Percentiles rank a stretch among this genome's conserved stretches.
These are phyloP conservation scores for Kodamaea sp. DNA, from an alignment of 1,139 yeast species.

Conservation along the genomic window DNA sequence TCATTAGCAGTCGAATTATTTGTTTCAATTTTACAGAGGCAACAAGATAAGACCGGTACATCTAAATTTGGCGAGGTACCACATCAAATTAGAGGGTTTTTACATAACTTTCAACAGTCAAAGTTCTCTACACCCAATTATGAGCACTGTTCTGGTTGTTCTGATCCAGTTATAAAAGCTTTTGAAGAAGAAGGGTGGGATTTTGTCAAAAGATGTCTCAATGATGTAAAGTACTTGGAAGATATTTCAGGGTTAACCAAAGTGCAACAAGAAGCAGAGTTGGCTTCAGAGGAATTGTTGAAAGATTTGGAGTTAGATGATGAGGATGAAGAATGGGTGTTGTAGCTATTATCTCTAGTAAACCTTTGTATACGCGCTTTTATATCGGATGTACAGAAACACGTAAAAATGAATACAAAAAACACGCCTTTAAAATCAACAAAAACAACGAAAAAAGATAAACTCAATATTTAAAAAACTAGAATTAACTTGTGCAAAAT, in stretches of 20 bases:
- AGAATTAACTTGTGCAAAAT: too few relatives aligned
- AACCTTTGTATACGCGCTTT: background rate
- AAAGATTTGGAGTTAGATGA: slow-evolving; percentile 40
- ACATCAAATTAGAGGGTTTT: slow-evolving; percentile 86
- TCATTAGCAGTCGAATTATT: slow-evolving; percentile 82
- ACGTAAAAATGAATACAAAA: background rate
- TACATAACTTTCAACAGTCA: slow-evolving; percentile 59
- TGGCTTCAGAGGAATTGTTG: slow-evolving; percentile 41
- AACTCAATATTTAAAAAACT: too few relatives aligned
- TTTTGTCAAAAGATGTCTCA: slow-evolving; percentile 67
- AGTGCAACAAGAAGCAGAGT: slow-evolving; percentile 72
- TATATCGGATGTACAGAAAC: slow-evolving; percentile 1
- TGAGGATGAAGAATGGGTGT: slow-evolving; percentile 23
- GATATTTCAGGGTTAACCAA: slow-evolving; percentile 71
- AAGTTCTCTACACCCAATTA: slow-evolving; percentile 71
- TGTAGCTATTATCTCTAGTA: slow-evolving; percentile 1
- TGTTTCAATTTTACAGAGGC: slow-evolving; percentile 65
- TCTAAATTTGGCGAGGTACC: slow-evolving; percentile 69
- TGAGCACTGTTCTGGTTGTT: slow-evolving; percentile 82
- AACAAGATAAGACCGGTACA: slow-evolving; percentile 35
- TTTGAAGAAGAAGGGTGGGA: slow-evolving; percentile 67
- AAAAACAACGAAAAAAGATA: background rate
- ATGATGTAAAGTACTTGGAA: slow-evolving; percentile 64
- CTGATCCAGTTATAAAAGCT: slow-evolving; percentile 49
- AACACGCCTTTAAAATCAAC: background rate